phyloP scores from a whole-genome alignment of 2,329 filamentous ascomycete genomes.

The Diplodia sapinea region DNA sequence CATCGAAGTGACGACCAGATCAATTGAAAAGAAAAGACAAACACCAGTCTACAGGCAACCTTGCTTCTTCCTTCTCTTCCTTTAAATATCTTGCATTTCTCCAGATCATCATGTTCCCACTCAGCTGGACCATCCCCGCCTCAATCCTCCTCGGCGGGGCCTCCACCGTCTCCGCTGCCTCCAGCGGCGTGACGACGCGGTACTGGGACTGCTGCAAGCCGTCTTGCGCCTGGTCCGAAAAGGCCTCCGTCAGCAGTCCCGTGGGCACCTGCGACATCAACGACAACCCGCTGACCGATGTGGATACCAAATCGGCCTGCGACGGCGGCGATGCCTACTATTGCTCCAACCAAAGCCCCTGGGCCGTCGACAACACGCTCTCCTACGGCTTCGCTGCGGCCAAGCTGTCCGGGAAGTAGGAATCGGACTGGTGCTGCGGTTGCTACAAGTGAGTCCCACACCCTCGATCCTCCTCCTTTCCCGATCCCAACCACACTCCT shows the following conservation, averaged over 20 bases:
- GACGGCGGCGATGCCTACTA: constrained; percentile 64
- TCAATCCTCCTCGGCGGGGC: not conserved
- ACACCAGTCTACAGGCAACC: not conserved
- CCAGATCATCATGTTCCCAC: not conserved
- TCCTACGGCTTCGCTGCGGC: constrained; percentile 69
- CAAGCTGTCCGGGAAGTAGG: constrained; percentile 59
- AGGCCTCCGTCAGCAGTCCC: constrained; percentile 59
- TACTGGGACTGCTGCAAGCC: constrained; percentile 72
- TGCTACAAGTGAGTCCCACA: constrained; percentile 58
- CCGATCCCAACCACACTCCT: no score
- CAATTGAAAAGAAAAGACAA: not conserved
- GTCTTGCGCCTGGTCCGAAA: constrained; percentile 65
- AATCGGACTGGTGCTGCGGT: constrained; percentile 66
- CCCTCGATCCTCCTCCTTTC: not conserved
- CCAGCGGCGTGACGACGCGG: constrained; percentile 39
- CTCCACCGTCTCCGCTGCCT: not conserved
- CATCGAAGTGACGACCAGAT: not conserved
- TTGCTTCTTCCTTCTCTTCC: no score
- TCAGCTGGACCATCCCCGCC: not conserved
- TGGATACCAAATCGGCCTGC: constrained; percentile 57
- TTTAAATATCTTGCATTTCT: not conserved
- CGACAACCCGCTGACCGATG: constrained; percentile 58
- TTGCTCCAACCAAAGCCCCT: constrained; percentile 66
- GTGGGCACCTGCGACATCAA: constrained; percentile 62
- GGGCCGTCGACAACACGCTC: constrained; percentile 60